phyloP scores from a whole-genome alignment of 768 basidiomycete species.

The Candolleomyces aberdarensis region DNA sequence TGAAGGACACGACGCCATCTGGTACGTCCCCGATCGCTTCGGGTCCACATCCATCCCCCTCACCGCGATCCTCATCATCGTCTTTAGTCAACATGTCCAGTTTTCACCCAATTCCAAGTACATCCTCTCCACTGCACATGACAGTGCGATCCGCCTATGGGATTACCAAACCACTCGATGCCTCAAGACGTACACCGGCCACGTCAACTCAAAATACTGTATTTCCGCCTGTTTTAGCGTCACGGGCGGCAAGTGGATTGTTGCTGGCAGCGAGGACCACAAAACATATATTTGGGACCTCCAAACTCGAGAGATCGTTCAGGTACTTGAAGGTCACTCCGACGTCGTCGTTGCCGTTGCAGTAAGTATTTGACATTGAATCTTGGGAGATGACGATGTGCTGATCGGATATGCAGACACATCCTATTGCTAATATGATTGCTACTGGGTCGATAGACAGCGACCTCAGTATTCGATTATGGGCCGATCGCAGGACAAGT shows the following conservation, averaged over 20 bases:
- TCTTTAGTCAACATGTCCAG: constrained; percentile 75
- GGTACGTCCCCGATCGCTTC: constrained; percentile 37
- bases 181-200: constrained; percentile 86
- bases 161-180: constrained; percentile 90
- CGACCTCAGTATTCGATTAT: constrained; percentile 79
- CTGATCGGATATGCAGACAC: constrained; percentile 48
- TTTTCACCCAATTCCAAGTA: constrained; percentile 97
- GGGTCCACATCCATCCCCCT: background rate
- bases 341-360: constrained; percentile 83
- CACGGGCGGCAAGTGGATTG: constrained; percentile 86
- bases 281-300: constrained; percentile 91
- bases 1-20: constrained; percentile 84
- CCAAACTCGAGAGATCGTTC: constrained; percentile 82
- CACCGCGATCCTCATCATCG: background rate
- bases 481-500: constrained; percentile 54
- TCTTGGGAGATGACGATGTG: constrained; percentile 1
- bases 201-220: constrained; percentile 80
- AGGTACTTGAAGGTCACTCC: constrained; percentile 65
- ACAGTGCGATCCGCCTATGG: constrained; percentile 92
- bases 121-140: constrained; percentile 90
- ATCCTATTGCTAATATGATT: constrained; percentile 83
- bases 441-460: constrained; percentile 85
- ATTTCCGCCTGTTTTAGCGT: constrained; percentile 83
- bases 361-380: constrained; percentile 34
- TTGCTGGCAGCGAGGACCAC: constrained; percentile 88